These are phyloP conservation scores for Russula compacta DNA, from an alignment of 768 basidiomycete genomes.

Conservation along the genomic window DNA sequence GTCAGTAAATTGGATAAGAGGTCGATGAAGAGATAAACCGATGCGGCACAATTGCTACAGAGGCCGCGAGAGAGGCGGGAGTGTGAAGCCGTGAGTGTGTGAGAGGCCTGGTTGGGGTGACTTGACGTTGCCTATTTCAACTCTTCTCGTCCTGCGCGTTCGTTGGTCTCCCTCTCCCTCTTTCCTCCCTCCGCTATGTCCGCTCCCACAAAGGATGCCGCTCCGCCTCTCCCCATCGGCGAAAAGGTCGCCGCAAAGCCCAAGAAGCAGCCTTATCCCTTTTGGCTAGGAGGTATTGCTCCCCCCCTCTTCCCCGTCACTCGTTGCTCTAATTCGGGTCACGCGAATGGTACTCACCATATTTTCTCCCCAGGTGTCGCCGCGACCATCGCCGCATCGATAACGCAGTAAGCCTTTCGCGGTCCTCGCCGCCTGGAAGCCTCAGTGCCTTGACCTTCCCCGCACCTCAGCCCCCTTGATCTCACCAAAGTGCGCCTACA, in stretches of 20 bases:
- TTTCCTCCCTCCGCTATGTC: constrained; percentile 9
- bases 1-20: constrained; percentile 8
- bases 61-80: not conserved
- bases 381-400: constrained; percentile 80
- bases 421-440: not conserved
- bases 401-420: constrained; percentile 57
- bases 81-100: not conserved
- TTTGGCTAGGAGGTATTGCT: constrained; percentile 67
- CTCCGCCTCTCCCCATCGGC: constrained; percentile 9
- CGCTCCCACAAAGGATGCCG: constrained; percentile 2
- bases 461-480: constrained; percentile 58
- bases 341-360: constrained; percentile 3
- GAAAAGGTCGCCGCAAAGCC: constrained; percentile 10
- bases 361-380: constrained; percentile 43
- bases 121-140: not conserved
- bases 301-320: not conserved
- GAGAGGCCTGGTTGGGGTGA: not conserved
- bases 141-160: not conserved
- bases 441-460: not conserved
- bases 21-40: not conserved
- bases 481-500: constrained; percentile 88
- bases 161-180: not conserved
- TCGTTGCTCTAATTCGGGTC: not conserved
- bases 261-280: constrained; percentile 71
- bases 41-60: constrained; percentile 6